phyloP scores from a whole-genome alignment of 2,329 filamentous ascomycete genomes.

The Didymella sp. region DNA sequence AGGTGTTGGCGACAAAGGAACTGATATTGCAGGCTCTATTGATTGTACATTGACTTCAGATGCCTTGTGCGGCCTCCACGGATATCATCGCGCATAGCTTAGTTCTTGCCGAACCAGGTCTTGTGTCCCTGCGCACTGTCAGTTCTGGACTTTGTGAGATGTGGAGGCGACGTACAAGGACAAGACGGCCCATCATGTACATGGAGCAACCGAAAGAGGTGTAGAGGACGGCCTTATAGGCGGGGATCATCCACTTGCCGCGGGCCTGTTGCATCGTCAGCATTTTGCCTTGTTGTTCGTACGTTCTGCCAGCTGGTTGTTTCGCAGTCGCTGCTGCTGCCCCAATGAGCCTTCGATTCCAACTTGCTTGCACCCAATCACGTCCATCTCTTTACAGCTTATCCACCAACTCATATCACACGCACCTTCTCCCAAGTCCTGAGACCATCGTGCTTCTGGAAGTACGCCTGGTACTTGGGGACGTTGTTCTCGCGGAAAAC shows the following conservation, averaged over 20 bases:
- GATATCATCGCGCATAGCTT: constrained; percentile 28
- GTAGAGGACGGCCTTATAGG: constrained; percentile 72
- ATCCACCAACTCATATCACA: constrained; percentile 27
- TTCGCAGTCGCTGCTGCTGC: not conserved
- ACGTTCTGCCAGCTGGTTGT: not conserved
- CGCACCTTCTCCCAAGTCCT: constrained; percentile 82
- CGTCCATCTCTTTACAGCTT: constrained; percentile 21
- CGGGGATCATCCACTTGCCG: constrained; percentile 69
- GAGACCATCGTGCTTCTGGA: constrained; percentile 75
- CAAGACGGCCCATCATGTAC: constrained; percentile 77
- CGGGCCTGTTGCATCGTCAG: constrained; percentile 60
- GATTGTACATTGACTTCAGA: constrained; percentile 40
- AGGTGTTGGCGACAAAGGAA: constrained; percentile 10
- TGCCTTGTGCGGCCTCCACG: constrained; percentile 21
- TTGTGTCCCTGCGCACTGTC: constrained; percentile 67
- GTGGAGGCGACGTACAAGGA: constrained; percentile 54
- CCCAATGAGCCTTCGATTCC: not conserved
- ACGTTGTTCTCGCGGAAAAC: constrained; percentile 79
- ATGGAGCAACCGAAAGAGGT: constrained; percentile 68
- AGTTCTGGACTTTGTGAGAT: not conserved
- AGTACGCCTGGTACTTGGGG: constrained; percentile 74
- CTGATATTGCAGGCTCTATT: constrained; percentile 33
- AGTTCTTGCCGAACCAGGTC: constrained; percentile 67
- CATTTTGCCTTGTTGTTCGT: not conserved
- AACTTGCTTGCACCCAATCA: constrained; percentile 2